phyloP scores from a whole-genome alignment of 2,329 filamentous ascomycete genomes.

The Penicillium janthinellum region DNA sequence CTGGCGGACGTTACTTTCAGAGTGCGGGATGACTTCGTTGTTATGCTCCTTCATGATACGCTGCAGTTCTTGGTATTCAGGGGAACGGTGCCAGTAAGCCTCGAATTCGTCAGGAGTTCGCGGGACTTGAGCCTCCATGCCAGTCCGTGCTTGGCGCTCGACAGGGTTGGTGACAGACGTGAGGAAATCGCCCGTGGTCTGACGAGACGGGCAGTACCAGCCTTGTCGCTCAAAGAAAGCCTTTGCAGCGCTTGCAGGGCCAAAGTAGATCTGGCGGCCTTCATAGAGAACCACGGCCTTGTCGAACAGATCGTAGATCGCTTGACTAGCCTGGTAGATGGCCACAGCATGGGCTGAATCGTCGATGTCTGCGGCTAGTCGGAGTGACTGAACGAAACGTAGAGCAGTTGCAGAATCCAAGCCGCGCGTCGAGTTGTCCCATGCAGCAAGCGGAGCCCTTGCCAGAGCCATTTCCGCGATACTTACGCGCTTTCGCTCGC shows the following conservation, averaged over 20 bases:
- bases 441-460: conserved; percentile 45
- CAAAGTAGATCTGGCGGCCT: conserved; percentile 74
- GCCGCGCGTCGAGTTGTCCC: conserved; percentile 51
- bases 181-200: conserved; percentile 69
- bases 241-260: conserved; percentile 59
- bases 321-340: conserved; percentile 52
- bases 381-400: conserved; percentile 54
- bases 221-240: conserved; percentile 68
- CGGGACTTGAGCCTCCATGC: conserved; percentile 63
- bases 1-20: conserved; percentile 36
- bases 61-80: conserved; percentile 46
- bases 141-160: conserved; percentile 57
- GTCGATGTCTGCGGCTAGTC: conserved; percentile 49
- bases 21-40: conserved; percentile 30
- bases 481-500: conserved; percentile 61
- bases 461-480: conserved; percentile 57
- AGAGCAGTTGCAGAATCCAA: conserved; percentile 55
- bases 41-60: conserved; percentile 40
- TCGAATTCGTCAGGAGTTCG: conserved; percentile 70
- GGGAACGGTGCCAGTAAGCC: conserved; percentile 53
- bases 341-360: conserved; percentile 52
- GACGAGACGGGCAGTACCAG: conserved; percentile 63
- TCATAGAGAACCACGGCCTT: conserved; percentile 71
- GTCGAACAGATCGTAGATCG: conserved; percentile 60
- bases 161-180: conserved; percentile 66